These are phyloP conservation scores for Leccinum incarnatum DNA, from an alignment of 768 basidiomycete genomes.

Conservation along the genomic window DNA sequence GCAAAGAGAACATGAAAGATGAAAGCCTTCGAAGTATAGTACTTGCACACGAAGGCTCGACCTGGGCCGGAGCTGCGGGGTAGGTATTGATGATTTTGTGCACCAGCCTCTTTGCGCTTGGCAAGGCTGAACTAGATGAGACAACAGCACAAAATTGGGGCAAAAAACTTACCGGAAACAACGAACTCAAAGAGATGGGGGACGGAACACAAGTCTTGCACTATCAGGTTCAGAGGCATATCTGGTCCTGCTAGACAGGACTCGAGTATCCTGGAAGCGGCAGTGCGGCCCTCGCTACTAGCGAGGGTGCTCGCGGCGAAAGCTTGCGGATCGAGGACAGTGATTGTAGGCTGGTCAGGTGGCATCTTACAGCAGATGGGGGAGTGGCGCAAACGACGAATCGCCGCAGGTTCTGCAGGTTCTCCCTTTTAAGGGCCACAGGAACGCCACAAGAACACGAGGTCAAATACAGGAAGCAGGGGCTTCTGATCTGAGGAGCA, in stretches of 20 bases:
- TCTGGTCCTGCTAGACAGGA: conserved; percentile 28
- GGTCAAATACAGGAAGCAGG: neutral
- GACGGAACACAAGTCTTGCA: conserved; percentile 27
- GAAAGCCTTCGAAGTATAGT: conserved; percentile 28
- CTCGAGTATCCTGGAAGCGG: conserved; percentile 15
- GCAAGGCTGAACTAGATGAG: conserved; percentile 13
- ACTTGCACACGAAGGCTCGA: conserved; percentile 19
- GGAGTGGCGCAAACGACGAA: neutral
- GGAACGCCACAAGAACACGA: neutral
- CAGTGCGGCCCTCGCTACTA: conserved; percentile 16
- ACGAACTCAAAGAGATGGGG: conserved; percentile 30
- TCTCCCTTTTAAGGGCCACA: neutral
- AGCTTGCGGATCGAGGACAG: conserved; percentile 14
- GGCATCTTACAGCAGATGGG: conserved; percentile 1
- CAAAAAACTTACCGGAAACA: conserved; percentile 23
- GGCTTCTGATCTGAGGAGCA: conserved; percentile 9
- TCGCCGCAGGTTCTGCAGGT: neutral
- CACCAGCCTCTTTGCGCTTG: conserved; percentile 14
- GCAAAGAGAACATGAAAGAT: conserved; percentile 23
- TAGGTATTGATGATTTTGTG: conserved; percentile 33
- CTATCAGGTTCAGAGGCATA: conserved; percentile 19
- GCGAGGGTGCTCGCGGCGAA: conserved; percentile 19
- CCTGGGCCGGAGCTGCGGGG: conserved; percentile 25
- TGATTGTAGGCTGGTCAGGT: neutral
- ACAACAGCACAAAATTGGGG: neutral